Evolutionary conservation across 2,329 filamentous ascomycete species (phyloP), one percentile per base, ranked within the genome.

Genomic region (Dactylellina leptospora): DNA sequence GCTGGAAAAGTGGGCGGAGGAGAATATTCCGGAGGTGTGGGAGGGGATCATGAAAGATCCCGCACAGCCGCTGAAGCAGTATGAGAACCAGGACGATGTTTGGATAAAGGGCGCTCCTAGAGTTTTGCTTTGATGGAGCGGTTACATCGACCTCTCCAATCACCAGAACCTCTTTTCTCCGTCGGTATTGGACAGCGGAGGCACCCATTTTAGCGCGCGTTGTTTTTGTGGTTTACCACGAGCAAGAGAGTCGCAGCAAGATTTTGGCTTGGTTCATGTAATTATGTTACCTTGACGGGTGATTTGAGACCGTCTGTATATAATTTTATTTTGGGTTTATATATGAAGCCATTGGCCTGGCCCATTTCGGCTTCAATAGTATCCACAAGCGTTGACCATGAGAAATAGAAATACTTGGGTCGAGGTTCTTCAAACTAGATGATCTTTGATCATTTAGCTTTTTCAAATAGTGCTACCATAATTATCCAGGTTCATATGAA

Each of bases 1-100:
- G 36, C 88, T 96, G 63, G 88, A 92, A 78, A 81, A 84, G 13
- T 96, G 92, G 92, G 89, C 89, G 1, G 84, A 85, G 75, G 80
- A 85, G 51, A 83, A 85, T 44, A 92, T 91, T 79, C 87, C 90
- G 0, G 82, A 85, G 8, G 81, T 85, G 4, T 96, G 92, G 92
- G 81, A 81, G 9, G 83, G 88, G 75, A 79, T 96, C 71, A 84
- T 86, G 75, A 82, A 82, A 3, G 68, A 72, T 27, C 68, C 68
- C 2, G 38, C 55, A 5, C 33, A 72, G 30, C 68, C 68, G 5
- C 48, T 72, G 22, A 64, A 64, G 18, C 36, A 64, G 16, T 72
- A 64, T 30, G 68, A 72, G 53, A 58, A 59, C 5, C 48, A 72
- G 23, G 8, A 48, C 8, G 59, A 58, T 27, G 33, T 44, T 9